Conservation (phyloP, 108 stramenopile species). For the Nitzschia sp. region DNA sequence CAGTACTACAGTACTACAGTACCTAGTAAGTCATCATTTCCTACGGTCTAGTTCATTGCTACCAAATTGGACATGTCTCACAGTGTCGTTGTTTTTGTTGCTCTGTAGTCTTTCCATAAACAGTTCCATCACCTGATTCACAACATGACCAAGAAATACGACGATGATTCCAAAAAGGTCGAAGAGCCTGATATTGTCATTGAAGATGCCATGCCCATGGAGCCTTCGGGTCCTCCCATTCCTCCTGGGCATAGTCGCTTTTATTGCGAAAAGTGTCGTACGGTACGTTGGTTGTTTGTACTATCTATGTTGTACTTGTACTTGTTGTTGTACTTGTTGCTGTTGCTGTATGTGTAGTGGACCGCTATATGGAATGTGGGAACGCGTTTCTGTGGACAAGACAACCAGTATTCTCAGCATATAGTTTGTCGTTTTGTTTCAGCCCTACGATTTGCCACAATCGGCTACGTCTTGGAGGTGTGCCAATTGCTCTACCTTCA, state of each 20-base stretch:
- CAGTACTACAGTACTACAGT: too few relatives aligned
- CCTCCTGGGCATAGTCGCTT: conserved; percentile 70
- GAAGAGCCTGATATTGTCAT: conserved; percentile 48
- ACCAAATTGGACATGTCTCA: too few relatives aligned
- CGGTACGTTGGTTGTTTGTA: conserved; percentile 53
- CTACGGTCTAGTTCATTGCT: too few relatives aligned
- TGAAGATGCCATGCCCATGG: conserved; percentile 32
- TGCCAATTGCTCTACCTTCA: conserved; percentile 66
- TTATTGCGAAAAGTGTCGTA: conserved; percentile 76
- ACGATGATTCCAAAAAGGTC: conserved; percentile 27
- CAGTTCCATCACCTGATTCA: neutral
- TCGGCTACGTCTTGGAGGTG: conserved; percentile 77
- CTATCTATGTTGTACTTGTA: neutral
- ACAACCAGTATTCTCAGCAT: too few relatives aligned
- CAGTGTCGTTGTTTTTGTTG: neutral
- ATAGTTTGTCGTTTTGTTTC: too few relatives aligned
- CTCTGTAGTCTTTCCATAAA: neutral
- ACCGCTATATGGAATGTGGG: too few relatives aligned
- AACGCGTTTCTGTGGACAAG: conserved; percentile 11
- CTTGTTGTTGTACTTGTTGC: neutral
- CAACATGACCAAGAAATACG: neutral
- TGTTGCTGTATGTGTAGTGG: too few relatives aligned
- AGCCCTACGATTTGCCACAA: conserved; percentile 81
- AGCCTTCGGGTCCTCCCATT: conserved; percentile 44
- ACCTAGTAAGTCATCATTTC: too few relatives aligned